Percentiles rank a stretch among this genome's conserved stretches.
These are phyloP conservation scores for Cystofilobasidium ferigula DNA, from an alignment of 768 basidiomycete genomes.

Conservation along the genomic window DNA sequence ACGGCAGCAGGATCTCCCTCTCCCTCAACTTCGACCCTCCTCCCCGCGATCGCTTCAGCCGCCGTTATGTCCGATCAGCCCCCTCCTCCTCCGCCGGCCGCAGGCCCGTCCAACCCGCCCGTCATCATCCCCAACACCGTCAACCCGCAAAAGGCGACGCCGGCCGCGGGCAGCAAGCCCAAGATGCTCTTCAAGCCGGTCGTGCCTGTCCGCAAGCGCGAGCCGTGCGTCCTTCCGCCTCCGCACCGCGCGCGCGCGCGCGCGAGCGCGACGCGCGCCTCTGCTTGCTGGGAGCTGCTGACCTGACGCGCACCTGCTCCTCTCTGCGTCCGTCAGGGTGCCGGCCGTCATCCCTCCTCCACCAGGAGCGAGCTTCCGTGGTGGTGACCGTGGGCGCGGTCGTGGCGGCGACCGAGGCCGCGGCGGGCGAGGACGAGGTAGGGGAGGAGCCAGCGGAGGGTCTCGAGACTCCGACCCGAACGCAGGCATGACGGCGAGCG, in stretches of 20 bases:
- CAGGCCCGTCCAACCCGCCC: not conserved
- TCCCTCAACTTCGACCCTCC: no score
- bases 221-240: slow-evolving; percentile 2
- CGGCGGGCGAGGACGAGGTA: slow-evolving; percentile 12
- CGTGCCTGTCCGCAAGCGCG: slow-evolving; percentile 21
- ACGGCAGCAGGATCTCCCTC: no score
- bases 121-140: slow-evolving; percentile 20
- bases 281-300: no score
- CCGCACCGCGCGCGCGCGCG: not conserved
- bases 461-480: slow-evolving; percentile 4
- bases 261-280: no score
- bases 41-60: not conserved
- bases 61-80: not conserved
- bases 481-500: slow-evolving; percentile 12
- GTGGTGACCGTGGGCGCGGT: slow-evolving; percentile 7
- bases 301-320: not conserved
- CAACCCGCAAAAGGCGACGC: not conserved
- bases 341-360: slow-evolving; percentile 2
- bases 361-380: not conserved
- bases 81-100: not conserved
- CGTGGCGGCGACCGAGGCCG: slow-evolving; percentile 6
- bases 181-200: slow-evolving; percentile 25
- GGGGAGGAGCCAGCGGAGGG: slow-evolving; percentile 8
- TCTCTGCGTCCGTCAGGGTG: not conserved
- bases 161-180: slow-evolving; percentile 2